Conservation (phyloP, 805 yeast species). For the Pichia eremophila region DNA sequence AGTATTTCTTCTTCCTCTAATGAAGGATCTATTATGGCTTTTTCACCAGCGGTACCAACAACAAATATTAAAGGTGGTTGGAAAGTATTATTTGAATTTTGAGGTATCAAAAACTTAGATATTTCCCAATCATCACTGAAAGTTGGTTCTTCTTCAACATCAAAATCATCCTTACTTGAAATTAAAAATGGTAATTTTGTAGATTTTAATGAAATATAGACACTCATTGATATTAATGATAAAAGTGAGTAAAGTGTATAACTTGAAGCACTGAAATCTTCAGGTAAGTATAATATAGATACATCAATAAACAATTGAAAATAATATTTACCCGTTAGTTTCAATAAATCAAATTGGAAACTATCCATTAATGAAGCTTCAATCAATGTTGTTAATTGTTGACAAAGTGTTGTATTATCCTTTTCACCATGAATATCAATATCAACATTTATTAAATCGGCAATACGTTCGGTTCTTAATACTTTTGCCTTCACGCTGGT, state of each 20-base stretch:
- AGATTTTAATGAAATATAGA: slow-evolving; percentile 71
- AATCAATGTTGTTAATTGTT: slow-evolving; percentile 53
- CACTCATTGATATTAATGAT: slow-evolving; percentile 68
- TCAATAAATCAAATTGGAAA: slow-evolving; percentile 44
- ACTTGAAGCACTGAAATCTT: slow-evolving; percentile 34
- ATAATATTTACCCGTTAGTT: slow-evolving; percentile 64
- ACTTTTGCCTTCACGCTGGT: slow-evolving; percentile 87
- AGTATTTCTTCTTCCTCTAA: slow-evolving; percentile 81
- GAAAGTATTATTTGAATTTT: slow-evolving; percentile 25
- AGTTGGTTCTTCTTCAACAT: slow-evolving; percentile 80
- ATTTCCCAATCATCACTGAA: slow-evolving; percentile 82
- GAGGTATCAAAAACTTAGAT: slow-evolving; percentile 37
- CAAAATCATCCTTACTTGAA: slow-evolving; percentile 55
- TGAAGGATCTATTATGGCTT: slow-evolving; percentile 75
- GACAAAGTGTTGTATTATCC: slow-evolving; percentile 66
- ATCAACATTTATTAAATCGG: slow-evolving; percentile 59
- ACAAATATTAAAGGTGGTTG: slow-evolving; percentile 73
- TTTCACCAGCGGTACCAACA: slow-evolving; percentile 62
- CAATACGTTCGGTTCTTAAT: slow-evolving; percentile 32
- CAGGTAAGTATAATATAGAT: slow-evolving; percentile 57
- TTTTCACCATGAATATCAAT: slow-evolving; percentile 73
- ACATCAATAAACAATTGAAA: slow-evolving; percentile 75
- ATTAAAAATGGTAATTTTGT: slow-evolving; percentile 66
- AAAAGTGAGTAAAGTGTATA: slow-evolving; percentile 52
- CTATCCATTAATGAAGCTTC: slow-evolving; percentile 43